Evolutionary conservation across 306 rosid genomes (phyloP), one percentile per base, ranked within the genome.

Genomic region (Pyrus betulifolia): DNA sequence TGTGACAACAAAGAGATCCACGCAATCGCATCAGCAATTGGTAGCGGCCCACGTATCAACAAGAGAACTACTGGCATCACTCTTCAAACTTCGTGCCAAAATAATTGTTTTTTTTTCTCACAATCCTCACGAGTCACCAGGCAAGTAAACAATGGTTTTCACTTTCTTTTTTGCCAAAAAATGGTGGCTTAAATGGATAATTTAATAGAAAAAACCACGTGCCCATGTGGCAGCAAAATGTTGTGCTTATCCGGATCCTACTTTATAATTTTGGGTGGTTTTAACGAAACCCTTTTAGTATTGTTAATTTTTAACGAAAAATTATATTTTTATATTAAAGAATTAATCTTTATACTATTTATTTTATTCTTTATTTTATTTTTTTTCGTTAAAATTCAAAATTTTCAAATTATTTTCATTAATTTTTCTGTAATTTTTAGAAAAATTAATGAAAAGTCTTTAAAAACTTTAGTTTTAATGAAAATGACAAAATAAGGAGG

Each of bases 281-380:
- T 25, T 25, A 25, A 25, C 1, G 1, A 25, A 25, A 25, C 27
- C 1, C 1, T 25, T 3, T 3, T 3, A 30, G 4, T 30, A 30
- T 0, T 28, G 30, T 30, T 30, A 0, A 31, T 4, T 31, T 31
- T 31, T 33, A 33, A 33, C 0, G 0, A 33, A 33, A 33, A 33
- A 33, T 33, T 3, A 5, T 5, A 33, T 4, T 33, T 33, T 33
- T 33, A 33, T 0, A 33, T 5, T 33, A 33, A 33, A 5, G 5
- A 4, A 5, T 33, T 1, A 33, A 33, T 33, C 0, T 0, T 33
- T 0, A 0, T 4, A 33, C 0, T 5, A 33, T 33, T 33, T 0
- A 33, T 0, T 33, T 33, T 33, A 33, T 1, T 1, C 1, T 33
- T 33, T 33, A 33, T 33, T 5, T 33, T 33, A 0, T 33, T 0